A percentile compares a stretch with the other conserved stretches of the same genome.
Evolutionary conservation across 768 basidiomycete species (phyloP).

Genomic region (Serpula lacrymans): DNA sequence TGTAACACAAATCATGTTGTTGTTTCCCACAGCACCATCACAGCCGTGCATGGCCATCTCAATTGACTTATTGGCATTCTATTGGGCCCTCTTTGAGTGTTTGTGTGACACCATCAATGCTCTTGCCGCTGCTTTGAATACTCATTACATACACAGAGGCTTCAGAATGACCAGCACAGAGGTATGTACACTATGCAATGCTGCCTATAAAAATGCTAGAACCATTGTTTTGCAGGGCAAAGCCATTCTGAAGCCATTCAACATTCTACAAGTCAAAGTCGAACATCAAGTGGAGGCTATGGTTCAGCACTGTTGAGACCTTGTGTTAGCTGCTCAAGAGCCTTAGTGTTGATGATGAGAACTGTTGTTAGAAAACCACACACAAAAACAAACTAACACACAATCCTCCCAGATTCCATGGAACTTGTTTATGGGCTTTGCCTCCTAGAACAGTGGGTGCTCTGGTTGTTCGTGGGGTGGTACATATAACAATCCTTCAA

Average conservation of each 20-base stretch:
- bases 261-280: constrained; percentile 9
- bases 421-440: too few species aligned
- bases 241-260: constrained; percentile 23
- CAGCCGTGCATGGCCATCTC: constrained; percentile 13
- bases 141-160: constrained; percentile 26
- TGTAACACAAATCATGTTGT: too few species aligned
- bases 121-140: constrained; percentile 24
- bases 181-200: constrained; percentile 12
- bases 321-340: background rate
- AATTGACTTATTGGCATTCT: constrained; percentile 29
- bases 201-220: too few species aligned
- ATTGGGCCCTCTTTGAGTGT: constrained; percentile 28
- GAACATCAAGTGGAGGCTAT: constrained; percentile 9
- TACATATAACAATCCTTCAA: too few species aligned
- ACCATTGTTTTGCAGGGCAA: constrained; percentile 16
- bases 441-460: too few species aligned
- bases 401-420: too few species aligned
- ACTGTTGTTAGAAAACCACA: too few species aligned
- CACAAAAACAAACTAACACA: too few species aligned
- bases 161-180: constrained; percentile 13
- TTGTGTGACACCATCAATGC: constrained; percentile 34
- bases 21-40: constrained; percentile 28
- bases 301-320: constrained; percentile 5
- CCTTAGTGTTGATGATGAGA: too few species aligned
- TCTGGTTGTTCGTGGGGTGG: too few species aligned